Evolutionary conservation across 345 rosid genomes (phyloP).

Genomic region (Eucalyptus polyanthemos): DNA sequence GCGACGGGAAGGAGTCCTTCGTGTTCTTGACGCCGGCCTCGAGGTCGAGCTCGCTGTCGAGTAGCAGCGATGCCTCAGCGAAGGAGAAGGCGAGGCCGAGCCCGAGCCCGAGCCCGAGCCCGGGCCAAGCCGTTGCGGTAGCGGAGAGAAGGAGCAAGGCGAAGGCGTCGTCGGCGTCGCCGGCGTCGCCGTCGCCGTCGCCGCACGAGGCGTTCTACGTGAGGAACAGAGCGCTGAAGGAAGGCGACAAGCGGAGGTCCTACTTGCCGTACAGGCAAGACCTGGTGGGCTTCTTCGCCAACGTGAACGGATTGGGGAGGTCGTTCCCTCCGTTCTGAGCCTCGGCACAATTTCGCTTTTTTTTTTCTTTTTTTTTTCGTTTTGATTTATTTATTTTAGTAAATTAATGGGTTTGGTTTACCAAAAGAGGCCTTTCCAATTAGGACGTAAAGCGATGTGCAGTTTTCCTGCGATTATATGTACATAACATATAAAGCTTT

Average conservation of each 20-base stretch:
- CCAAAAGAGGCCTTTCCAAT: neutral
- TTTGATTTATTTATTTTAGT: neutral
- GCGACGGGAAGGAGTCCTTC: slow-evolving; percentile 62
- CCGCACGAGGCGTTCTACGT: slow-evolving; percentile 59
- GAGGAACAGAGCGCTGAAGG: slow-evolving; percentile 47
- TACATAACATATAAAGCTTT: neutral
- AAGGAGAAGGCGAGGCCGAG: neutral
- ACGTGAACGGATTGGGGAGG: slow-evolving; percentile 13
- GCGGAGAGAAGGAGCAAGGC: neutral
- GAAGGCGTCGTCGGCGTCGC: neutral
- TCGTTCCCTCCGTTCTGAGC: slow-evolving; percentile 24
- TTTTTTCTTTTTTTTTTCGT: neutral
- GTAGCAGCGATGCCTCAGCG: neutral
- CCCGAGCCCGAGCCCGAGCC: neutral
- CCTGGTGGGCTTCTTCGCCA: slow-evolving; percentile 49
- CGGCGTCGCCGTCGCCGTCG: neutral
- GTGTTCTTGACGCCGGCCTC: slow-evolving; percentile 3
- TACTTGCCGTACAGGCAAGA: slow-evolving; percentile 69
- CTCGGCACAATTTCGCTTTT: neutral
- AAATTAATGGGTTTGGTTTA: neutral
- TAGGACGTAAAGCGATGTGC: neutral
- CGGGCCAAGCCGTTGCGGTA: neutral
- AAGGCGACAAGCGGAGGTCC: slow-evolving; percentile 46
- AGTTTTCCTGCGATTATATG: neutral
- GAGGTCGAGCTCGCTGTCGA: neutral